phyloP scores from a whole-genome alignment of 2,329 filamentous ascomycete genomes.

The Beauveria brongniartii region DNA sequence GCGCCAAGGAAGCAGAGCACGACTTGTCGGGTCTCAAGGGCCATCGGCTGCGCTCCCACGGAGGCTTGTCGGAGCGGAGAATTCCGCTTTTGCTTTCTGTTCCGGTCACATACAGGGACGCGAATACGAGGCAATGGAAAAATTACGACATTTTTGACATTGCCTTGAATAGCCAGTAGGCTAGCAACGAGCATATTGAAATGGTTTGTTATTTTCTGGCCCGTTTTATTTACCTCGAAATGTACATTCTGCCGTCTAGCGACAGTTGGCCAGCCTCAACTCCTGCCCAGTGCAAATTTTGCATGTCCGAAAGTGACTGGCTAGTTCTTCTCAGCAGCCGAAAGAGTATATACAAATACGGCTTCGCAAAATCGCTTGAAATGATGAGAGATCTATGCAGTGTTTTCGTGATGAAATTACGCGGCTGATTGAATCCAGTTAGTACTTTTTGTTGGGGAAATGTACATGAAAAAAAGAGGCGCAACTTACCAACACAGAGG shows the following conservation, averaged over 20 bases:
- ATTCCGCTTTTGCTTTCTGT: constrained; percentile 28
- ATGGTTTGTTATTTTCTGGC: not conserved
- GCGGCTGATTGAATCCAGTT: not conserved
- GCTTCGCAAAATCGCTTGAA: not conserved
- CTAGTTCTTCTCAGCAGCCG: not conserved
- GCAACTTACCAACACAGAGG: constrained; percentile 8
- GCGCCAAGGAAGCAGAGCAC: constrained; percentile 26
- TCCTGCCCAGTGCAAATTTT: too few relatives aligned
- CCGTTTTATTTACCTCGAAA: not conserved
- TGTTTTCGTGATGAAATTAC: not conserved
- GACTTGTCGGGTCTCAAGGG: constrained; percentile 25
- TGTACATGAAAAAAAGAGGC: not conserved
- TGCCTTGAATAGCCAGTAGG: constrained; percentile 21
- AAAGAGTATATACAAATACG: not conserved
- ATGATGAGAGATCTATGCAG: not conserved
- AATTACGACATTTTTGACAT: constrained; percentile 33
- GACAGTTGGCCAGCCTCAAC: not conserved
- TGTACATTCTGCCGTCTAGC: not conserved
- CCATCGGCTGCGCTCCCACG: constrained; percentile 31
- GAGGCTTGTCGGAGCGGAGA: constrained; percentile 30
- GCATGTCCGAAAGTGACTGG: not conserved
- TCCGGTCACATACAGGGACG: constrained; percentile 14
- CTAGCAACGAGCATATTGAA: not conserved
- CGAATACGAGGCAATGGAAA: constrained; percentile 20
- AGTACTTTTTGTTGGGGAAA: too few relatives aligned